Percentiles rank a stretch among this genome's conserved stretches.
Evolutionary conservation across 2,329 filamentous ascomycete species (phyloP).

Genomic region (Cladosporium sp.): DNA sequence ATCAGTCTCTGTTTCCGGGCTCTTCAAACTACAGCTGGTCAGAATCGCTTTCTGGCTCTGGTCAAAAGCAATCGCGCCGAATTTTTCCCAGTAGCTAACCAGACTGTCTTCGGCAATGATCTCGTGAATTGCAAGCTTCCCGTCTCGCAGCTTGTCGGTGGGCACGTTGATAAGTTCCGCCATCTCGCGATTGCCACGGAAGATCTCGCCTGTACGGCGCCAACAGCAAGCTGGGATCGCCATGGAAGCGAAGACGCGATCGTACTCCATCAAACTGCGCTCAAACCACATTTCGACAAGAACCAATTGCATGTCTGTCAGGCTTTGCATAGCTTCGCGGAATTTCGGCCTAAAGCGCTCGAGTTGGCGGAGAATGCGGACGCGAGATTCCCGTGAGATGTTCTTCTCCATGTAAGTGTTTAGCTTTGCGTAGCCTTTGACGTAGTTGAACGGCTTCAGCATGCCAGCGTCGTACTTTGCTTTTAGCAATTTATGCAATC

Average conservation of each 20-base stretch:
- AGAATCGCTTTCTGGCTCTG: constrained; percentile 89
- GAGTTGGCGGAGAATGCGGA: constrained; percentile 88
- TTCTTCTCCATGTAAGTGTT: constrained; percentile 90
- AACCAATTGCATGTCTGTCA: constrained; percentile 92
- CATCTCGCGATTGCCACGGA: constrained; percentile 98
- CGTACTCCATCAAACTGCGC: constrained; percentile 92
- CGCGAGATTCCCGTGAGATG: constrained; percentile 76
- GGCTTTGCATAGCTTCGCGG: constrained; percentile 84
- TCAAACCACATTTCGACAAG: constrained; percentile 99
- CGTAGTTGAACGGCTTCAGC: constrained; percentile 96
- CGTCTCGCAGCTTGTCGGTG: constrained; percentile 86
- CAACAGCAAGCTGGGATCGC: constrained; percentile 97
- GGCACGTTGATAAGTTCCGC: constrained; percentile 91
- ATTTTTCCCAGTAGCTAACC: constrained; percentile 98
- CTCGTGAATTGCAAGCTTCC: constrained; percentile 91
- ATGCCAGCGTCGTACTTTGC: constrained; percentile 96
- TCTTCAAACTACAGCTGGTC: constrained; percentile 89
- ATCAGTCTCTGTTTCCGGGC: constrained; percentile 57
- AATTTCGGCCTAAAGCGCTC: constrained; percentile 95
- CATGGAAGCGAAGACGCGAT: constrained; percentile 98
- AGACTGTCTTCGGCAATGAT: constrained; percentile 93
- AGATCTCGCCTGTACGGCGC: constrained; percentile 95
- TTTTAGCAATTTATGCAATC: constrained; percentile 89
- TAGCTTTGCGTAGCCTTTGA: constrained; percentile 88
- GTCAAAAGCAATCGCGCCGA: constrained; percentile 96